Conservation (phyloP, 2,329 filamentous ascomycete species). For the Pseudocercospora macadamiae region DNA sequence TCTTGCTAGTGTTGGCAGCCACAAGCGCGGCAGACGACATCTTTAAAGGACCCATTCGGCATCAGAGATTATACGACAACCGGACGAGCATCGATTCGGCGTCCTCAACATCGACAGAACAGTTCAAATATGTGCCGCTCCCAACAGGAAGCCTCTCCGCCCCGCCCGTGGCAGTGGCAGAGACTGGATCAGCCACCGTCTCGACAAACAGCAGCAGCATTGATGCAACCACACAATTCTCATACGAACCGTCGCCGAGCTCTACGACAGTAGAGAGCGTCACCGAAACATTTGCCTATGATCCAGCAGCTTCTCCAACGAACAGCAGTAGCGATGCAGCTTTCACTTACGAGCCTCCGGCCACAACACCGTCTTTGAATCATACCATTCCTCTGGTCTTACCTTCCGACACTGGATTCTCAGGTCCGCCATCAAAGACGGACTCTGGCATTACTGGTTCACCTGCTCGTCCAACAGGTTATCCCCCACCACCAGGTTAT, state of each 20-base stretch:
- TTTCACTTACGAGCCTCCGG: neutral
- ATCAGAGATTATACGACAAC: constrained; percentile 6
- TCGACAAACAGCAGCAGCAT: neutral
- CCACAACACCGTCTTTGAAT: neutral
- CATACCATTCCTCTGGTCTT: neutral
- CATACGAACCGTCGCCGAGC: neutral
- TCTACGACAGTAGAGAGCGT: neutral
- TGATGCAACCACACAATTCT: neutral
- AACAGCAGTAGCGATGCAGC: neutral
- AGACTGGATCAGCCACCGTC: neutral
- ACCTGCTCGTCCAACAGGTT: neutral
- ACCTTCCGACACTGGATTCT: neutral
- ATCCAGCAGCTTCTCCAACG: neutral
- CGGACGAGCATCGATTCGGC: neutral
- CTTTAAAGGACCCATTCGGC: neutral
- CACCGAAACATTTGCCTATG: neutral
- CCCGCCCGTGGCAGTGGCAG: neutral
- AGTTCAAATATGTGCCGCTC: neutral
- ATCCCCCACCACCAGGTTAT: neutral
- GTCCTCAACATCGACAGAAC: neutral
- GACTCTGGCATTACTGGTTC: neutral
- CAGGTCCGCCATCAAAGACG: neutral
- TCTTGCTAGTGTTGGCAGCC: constrained; percentile 13
- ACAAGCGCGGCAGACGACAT: constrained; percentile 12
- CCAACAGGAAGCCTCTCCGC: constrained; percentile 1